Evolutionary conservation across 2,329 filamentous ascomycete genomes (phyloP).

Genomic region (Fusarium udum): DNA sequence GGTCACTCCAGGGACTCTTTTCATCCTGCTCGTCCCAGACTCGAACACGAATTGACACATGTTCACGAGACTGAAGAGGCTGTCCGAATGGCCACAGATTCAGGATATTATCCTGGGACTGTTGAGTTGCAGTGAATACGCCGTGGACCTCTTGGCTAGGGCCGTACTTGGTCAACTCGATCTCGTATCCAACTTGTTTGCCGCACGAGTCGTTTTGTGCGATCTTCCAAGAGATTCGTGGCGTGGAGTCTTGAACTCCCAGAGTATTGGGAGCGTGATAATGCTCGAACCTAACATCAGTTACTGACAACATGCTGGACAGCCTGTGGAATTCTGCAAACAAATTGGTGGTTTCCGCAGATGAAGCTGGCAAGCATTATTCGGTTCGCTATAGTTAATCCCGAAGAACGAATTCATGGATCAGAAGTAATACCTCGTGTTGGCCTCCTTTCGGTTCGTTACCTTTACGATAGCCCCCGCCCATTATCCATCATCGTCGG

Average conservation of each 20-base stretch:
- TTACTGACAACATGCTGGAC: background rate
- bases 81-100: slow-evolving; percentile 13
- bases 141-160: background rate
- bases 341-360: background rate
- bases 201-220: background rate
- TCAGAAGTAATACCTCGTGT: background rate
- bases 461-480: background rate
- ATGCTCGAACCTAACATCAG: slow-evolving; percentile 20
- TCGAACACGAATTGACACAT: slow-evolving; percentile 21
- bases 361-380: background rate
- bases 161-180: slow-evolving; percentile 12
- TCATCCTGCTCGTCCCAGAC: background rate
- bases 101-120: slow-evolving; percentile 2
- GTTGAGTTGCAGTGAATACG: background rate
- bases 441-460: background rate
- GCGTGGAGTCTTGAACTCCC: slow-evolving; percentile 3
- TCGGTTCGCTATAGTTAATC: background rate
- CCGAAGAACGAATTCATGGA: background rate
- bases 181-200: slow-evolving; percentile 19
- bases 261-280: slow-evolving; percentile 4
- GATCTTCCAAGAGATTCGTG: slow-evolving; percentile 28
- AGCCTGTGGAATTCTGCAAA: background rate
- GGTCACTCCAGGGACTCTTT: slow-evolving; percentile 22
- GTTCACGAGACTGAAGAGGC: slow-evolving; percentile 9
- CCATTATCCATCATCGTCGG: background rate